Base-by-base conservation (phyloP, 768 basidiomycete genomes). In the Leccinum subtestaceum region DNA sequence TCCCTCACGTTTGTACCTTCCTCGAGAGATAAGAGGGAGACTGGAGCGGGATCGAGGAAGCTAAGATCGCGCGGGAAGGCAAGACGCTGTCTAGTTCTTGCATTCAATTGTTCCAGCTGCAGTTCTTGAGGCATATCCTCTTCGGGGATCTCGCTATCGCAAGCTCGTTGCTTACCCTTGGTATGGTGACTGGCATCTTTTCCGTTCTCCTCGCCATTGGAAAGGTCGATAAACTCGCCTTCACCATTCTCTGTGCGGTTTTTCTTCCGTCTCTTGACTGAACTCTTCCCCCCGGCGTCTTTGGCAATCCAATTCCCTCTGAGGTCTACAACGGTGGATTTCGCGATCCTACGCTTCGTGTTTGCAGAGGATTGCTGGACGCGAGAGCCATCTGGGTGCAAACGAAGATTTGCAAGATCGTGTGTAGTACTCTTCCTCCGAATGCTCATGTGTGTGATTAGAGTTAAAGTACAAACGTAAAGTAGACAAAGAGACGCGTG, bases 241-340 rank as follows among this genome's bases (percentile, higher is more conserved):
- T 70, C 72, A 3, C 54, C 66, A 5, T 69, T 72, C 4, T 70
- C 65, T 34, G 65, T 62, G 21, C 15, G 67, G 29, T 54, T 57
- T 53, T 36, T 70, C 62, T 61, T 76, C 57, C 75, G 76, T 64
- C 65, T 73, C 64, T 72, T 75, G 65, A 83, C 76, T 3, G 65
- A 76, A 7, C 67, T 72, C 32, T 71, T 68, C 2, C 88, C 87
- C 17, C 81, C 86, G 2, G 87, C 88, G 65, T 89, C 86, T 34
- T 68, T 74, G 10, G 88, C 88, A 21, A 87, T 80, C 84, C 86
- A 88, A 60, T 86, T 86, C 12, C 82, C 84, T 50, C 81, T 77
- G 2, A 74, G 56, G 68, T 84, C 81, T 53, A 76, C 74, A 3
- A 79, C 70, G 13, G 76, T 70, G 47, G 68, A 67, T 32, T 63